A percentile compares a stretch with the other conserved stretches of the same genome.
Conservation (phyloP, 1,139 yeast genomes). For the Protomyces arabidopsidicola region DNA sequence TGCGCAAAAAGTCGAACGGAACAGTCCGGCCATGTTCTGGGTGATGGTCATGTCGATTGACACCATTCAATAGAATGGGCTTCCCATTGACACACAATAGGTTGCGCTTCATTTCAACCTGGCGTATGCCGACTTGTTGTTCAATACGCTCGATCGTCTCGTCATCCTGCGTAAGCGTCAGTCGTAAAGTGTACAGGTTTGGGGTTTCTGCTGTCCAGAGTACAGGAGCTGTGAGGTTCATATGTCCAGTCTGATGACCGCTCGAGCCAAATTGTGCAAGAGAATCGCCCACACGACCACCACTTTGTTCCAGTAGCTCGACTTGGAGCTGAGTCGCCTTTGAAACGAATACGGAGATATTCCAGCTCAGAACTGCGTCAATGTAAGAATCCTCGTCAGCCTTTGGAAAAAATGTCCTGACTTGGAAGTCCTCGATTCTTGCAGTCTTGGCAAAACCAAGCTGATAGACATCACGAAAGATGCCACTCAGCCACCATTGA, state of each 20-base stretch:
- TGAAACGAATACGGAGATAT: slow-evolving; percentile 1
- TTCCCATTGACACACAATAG: slow-evolving; percentile 39
- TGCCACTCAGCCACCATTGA: slow-evolving; percentile 43
- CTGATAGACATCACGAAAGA: slow-evolving; percentile 36
- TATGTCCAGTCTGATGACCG: background rate
- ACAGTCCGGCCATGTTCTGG: slow-evolving; percentile 41
- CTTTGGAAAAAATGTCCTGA: slow-evolving; percentile 23
- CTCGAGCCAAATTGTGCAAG: background rate
- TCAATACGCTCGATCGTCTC: slow-evolving; percentile 32
- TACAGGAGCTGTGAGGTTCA: slow-evolving; percentile 32
- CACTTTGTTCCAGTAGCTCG: background rate
- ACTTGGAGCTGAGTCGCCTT: background rate
- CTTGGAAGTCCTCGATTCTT: slow-evolving; percentile 34
- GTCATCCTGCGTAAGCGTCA: slow-evolving; percentile 31
- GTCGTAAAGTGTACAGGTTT: slow-evolving; percentile 37
- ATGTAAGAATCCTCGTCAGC: background rate
- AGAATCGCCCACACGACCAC: background rate
- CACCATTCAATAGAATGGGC: slow-evolving; percentile 39
- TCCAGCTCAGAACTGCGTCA: slow-evolving; percentile 5
- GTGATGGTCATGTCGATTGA: slow-evolving; percentile 43
- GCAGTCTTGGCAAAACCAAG: slow-evolving; percentile 33
- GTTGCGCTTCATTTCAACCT: slow-evolving; percentile 38
- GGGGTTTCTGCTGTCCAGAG: slow-evolving; percentile 44
- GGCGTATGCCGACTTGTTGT: slow-evolving; percentile 41
- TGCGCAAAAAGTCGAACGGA: slow-evolving; percentile 38